Conservation (phyloP, 1,284 basidiomycete genomes). For the Ustilago cynodontis region DNA sequence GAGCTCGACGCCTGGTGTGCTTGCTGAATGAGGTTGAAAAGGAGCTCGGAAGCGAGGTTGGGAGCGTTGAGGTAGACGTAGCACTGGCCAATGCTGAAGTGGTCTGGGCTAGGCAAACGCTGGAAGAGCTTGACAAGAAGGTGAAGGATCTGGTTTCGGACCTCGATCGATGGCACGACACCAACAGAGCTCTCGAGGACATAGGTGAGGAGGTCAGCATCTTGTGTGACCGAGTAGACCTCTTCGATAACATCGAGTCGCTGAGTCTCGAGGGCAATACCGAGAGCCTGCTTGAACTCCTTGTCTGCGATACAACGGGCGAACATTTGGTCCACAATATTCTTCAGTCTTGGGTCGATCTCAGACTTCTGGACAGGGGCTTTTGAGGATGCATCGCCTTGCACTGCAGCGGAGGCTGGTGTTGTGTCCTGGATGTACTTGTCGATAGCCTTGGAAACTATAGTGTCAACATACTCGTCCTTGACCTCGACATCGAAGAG, state of each 20-base stretch:
- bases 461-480: slow-evolving; percentile 68
- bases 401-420: slow-evolving; percentile 19
- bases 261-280: slow-evolving; percentile 67
- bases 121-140: slow-evolving; percentile 69
- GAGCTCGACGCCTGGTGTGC: slow-evolving; percentile 59
- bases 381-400: slow-evolving; percentile 20
- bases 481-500: slow-evolving; percentile 67
- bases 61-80: slow-evolving; percentile 69
- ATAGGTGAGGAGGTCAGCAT: slow-evolving; percentile 64
- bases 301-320: slow-evolving; percentile 62
- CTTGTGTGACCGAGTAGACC: slow-evolving; percentile 63
- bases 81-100: slow-evolving; percentile 69
- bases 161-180: slow-evolving; percentile 59
- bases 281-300: slow-evolving; percentile 67
- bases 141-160: slow-evolving; percentile 63
- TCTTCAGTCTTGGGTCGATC: slow-evolving; percentile 58
- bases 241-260: slow-evolving; percentile 67
- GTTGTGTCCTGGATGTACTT: slow-evolving; percentile 59
- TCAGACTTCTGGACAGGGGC: slow-evolving; percentile 13
- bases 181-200: slow-evolving; percentile 67
- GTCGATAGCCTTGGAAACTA: slow-evolving; percentile 70
- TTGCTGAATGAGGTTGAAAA: slow-evolving; percentile 61
- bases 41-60: slow-evolving; percentile 58
- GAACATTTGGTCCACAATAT: slow-evolving; percentile 69
- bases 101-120: slow-evolving; percentile 62